phyloP scores from a whole-genome alignment of 345 rosid species.

The Ceriops decandra region DNA sequence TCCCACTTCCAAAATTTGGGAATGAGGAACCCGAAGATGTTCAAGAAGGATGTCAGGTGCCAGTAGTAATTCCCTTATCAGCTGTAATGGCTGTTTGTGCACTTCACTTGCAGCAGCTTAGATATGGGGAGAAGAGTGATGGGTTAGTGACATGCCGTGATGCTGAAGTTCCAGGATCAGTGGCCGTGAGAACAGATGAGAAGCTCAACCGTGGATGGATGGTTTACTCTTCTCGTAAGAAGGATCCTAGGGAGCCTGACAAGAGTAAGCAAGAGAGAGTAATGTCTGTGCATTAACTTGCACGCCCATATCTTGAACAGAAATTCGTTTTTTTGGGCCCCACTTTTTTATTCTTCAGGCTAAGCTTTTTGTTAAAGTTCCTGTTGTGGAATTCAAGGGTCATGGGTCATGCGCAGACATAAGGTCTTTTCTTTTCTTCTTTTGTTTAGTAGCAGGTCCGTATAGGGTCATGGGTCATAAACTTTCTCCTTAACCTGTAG shows the following conservation, averaged over 20 bases:
- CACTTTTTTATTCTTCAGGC: not conserved
- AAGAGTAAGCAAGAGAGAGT: slow-evolving; percentile 20
- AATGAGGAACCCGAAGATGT: slow-evolving; percentile 20
- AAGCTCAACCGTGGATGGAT: slow-evolving; percentile 68
- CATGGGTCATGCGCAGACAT: too few species aligned
- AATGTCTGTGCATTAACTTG: not conserved
- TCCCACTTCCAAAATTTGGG: slow-evolving; percentile 41
- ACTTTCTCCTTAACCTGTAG: too few species aligned
- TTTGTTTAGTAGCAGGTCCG: too few species aligned
- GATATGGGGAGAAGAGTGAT: slow-evolving; percentile 70
- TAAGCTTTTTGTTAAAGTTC: too few species aligned
- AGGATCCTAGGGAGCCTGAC: slow-evolving; percentile 41
- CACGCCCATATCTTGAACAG: not conserved
- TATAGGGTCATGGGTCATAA: too few species aligned
- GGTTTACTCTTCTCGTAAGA: slow-evolving; percentile 52
- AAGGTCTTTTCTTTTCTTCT: too few species aligned
- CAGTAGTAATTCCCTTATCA: slow-evolving; percentile 51
- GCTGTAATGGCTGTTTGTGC: slow-evolving; percentile 61
- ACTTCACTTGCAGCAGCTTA: slow-evolving; percentile 56
- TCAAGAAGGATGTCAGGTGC: slow-evolving; percentile 44
- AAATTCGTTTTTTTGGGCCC: not conserved
- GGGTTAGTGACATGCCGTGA: slow-evolving; percentile 62
- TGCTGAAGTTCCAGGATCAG: slow-evolving; percentile 66
- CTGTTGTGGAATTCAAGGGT: too few species aligned
- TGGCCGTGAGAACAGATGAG: slow-evolving; percentile 44